Percentiles rank a stretch among this genome's conserved stretches.
Evolutionary conservation across 495 filamentous ascomycete species (phyloP).

Genomic region (Annulohypoxylon maeteangense): DNA sequence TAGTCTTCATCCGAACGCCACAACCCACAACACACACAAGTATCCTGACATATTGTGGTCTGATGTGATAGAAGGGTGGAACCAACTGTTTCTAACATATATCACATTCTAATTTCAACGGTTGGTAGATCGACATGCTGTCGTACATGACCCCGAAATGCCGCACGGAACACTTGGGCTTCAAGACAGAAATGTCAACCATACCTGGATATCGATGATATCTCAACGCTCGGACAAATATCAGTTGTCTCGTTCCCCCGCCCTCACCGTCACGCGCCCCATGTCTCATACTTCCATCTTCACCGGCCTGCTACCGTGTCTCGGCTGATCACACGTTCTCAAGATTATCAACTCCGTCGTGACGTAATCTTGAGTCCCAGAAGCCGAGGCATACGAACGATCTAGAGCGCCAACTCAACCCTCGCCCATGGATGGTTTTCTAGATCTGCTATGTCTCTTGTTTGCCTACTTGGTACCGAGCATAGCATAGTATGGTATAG

Average conservation of each 20-base stretch:
- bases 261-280: neutral
- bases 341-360: neutral
- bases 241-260: neutral
- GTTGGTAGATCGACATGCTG: neutral
- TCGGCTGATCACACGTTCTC: neutral
- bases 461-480: no score
- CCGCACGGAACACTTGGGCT: neutral
- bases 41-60: neutral
- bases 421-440: neutral
- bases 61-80: neutral
- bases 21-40: neutral
- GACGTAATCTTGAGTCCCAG: neutral
- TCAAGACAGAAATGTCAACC: neutral
- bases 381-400: neutral
- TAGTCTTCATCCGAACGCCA: neutral
- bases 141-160: neutral
- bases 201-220: neutral
- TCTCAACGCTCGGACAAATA: neutral
- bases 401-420: neutral
- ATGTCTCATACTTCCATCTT: neutral
- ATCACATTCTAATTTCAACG: slow-evolving; percentile 1
- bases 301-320: neutral
- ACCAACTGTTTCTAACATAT: neutral
- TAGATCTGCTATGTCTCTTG: neutral
- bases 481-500: no score